Evolutionary conservation across 768 basidiomycete genomes (phyloP), one percentile per base, ranked within the genome.

Genomic region (Kwoniella sp.): DNA sequence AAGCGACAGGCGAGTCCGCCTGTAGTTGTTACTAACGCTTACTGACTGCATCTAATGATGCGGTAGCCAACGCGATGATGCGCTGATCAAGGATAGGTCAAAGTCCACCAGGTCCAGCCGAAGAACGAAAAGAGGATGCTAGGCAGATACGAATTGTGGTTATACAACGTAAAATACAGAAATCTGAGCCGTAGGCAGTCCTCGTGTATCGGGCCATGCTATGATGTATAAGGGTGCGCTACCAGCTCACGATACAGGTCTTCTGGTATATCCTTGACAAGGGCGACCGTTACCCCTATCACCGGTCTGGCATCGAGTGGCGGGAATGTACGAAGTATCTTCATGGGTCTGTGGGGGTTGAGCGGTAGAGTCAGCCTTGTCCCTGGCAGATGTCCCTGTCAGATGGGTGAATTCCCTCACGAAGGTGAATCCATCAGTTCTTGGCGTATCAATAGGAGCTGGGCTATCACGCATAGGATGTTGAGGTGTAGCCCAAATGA

Each of bases 401-500:
- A 3, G 10, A 41, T 14, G 34, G 14, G 7, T 19, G 19, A 14
- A n/a, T 36, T 14, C 34, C 71, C 81, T 34, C 50, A 92, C 93
- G 89, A 90, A 2, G 84, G 78, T 1, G 86, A 89, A 43, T 76
- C 79, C 84, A 99, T 89, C 40, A 99, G 82, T 39, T 90, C 88
- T 38, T 88, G 86, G 53, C 90, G 80, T 75, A 96, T 93, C 10
- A 93, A 80, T 3, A 92, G 72, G 3, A 99, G 76, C 66, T 98
- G 95, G 6, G 95, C 93, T 55, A 98, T 96, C 3, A 98, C 91
- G 67, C 92, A 96, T 14, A 99, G 79, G 10, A 99, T 86, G 66
- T 99, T 99, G 17, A 99, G 79, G 67, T 98, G 95, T 20, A 92
- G 88, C 12, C 95, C 95, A 67, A 92, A 98, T 3, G 93, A 89